Conservation (phyloP, 1,284 basidiomycete species). For the Mycosarcoma mackinlayi region DNA sequence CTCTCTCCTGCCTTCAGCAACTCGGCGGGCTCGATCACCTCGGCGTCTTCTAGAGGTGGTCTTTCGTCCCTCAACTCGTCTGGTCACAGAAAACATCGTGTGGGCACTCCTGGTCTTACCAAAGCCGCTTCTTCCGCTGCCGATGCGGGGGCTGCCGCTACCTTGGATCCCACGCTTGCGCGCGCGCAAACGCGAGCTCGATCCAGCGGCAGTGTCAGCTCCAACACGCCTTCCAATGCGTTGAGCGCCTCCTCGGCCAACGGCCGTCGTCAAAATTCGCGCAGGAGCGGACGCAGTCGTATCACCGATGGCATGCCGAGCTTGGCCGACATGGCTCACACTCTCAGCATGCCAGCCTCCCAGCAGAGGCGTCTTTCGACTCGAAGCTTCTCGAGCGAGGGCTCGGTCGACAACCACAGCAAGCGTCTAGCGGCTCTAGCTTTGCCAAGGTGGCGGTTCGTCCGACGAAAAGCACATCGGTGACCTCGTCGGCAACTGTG, state of each 20-base stretch:
- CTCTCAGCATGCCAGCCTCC: constrained; percentile 15
- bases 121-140: constrained; percentile 9
- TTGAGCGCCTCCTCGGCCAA: constrained; percentile 17
- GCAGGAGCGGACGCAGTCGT: constrained; percentile 28
- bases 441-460: constrained; percentile 34
- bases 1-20: constrained; percentile 25
- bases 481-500: constrained; percentile 1
- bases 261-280: constrained; percentile 16
- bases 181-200: constrained; percentile 13
- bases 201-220: constrained; percentile 32
- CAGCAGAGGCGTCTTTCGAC: constrained; percentile 28
- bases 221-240: constrained; percentile 20
- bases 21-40: constrained; percentile 5
- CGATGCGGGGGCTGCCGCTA: constrained; percentile 10
- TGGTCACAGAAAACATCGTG: constrained; percentile 20
- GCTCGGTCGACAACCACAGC: constrained; percentile 44
- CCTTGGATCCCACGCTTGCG: constrained; percentile 33
- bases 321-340: constrained; percentile 35
- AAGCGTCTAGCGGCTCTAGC: constrained; percentile 40
- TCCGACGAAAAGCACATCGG: constrained; percentile 27
- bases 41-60: constrained; percentile 12
- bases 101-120: constrained; percentile 34
- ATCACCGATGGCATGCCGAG: constrained; percentile 41
- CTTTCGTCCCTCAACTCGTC: constrained; percentile 21
- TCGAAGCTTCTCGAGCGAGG: constrained; percentile 41